phyloP scores from a whole-genome alignment of 108 stramenopile genomes.

The Cyclostephanos tholiformis region DNA sequence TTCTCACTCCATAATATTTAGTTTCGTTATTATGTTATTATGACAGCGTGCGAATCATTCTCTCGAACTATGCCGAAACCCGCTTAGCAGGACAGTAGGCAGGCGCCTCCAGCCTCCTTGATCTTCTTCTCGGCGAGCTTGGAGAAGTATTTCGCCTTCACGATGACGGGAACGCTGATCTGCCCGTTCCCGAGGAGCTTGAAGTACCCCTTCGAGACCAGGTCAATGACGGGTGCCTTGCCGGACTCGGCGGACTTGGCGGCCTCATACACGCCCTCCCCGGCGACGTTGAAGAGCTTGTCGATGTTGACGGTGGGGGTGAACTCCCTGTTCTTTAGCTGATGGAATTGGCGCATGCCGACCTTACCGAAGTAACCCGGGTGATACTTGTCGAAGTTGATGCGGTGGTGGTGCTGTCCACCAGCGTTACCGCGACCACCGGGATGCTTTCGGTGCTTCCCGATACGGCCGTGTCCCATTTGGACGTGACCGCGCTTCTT shows the following conservation, averaged over 20 bases:
- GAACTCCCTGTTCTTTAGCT: conserved; percentile 90
- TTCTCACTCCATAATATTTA: conserved; percentile 56
- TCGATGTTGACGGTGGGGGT: conserved; percentile 97
- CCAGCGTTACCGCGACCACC: conserved; percentile 99
- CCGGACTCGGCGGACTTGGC: conserved; percentile 90
- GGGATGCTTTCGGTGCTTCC: conserved; percentile 99
- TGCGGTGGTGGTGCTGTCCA: conserved; percentile 99
- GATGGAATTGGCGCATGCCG: conserved; percentile 99
- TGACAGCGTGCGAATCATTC: not conserved
- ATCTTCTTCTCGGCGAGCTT: conserved; percentile 99
- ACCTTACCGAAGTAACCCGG: conserved; percentile 99
- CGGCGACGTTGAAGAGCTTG: conserved; percentile 96
- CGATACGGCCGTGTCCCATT: conserved; percentile 98
- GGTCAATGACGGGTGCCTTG: conserved; percentile 99
- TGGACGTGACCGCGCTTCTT: conserved; percentile 99
- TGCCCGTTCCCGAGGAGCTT: conserved; percentile 99
- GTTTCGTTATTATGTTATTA: conserved; percentile 26
- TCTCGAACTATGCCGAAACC: not conserved
- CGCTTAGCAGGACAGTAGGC: conserved; percentile 80
- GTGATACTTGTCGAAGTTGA: conserved; percentile 98
- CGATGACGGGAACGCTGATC: conserved; percentile 96
- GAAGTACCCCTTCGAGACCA: conserved; percentile 94
- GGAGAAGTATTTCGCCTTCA: conserved; percentile 99
- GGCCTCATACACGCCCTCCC: conserved; percentile 95
- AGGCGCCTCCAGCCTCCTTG: conserved; percentile 98